Evolutionary conservation across 2,329 filamentous ascomycete species (phyloP).

Genomic region (Nothopassalora personata): DNA sequence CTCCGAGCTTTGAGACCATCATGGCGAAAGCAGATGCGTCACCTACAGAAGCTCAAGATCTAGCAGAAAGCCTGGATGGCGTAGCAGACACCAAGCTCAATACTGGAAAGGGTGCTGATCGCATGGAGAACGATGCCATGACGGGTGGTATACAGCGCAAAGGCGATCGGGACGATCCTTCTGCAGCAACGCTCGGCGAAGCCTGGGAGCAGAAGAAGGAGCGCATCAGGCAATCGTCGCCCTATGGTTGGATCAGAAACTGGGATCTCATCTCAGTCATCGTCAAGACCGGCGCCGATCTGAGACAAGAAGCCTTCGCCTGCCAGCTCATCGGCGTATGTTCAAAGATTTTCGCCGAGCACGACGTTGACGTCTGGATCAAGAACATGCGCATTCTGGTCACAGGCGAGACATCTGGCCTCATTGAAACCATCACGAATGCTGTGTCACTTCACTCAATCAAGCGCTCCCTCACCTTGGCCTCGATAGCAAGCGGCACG

Average conservation of each 20-base stretch:
- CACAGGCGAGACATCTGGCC: constrained; percentile 75
- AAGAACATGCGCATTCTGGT: constrained; percentile 83
- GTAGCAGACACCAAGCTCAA: constrained; percentile 47
- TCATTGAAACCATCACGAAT: constrained; percentile 84
- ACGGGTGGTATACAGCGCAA: constrained; percentile 76
- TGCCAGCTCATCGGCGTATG: constrained; percentile 80
- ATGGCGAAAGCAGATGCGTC: constrained; percentile 65
- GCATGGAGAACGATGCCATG: constrained; percentile 87
- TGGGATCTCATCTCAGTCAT: constrained; percentile 86
- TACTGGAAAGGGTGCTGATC: constrained; percentile 67
- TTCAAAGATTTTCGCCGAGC: constrained; percentile 74
- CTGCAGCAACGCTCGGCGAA: constrained; percentile 79
- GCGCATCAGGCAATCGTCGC: constrained; percentile 74
- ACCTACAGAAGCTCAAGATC: constrained; percentile 47
- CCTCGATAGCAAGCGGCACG: constrained; percentile 64
- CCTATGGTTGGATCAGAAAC: constrained; percentile 84
- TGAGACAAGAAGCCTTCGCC: constrained; percentile 80
- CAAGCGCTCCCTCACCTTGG: constrained; percentile 73
- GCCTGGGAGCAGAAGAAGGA: constrained; percentile 81
- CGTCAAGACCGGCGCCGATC: constrained; percentile 71
- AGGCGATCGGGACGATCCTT: constrained; percentile 78
- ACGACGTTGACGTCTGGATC: constrained; percentile 73
- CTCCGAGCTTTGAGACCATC: constrained; percentile 75
- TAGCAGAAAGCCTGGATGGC: constrained; percentile 32
- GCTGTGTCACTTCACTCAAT: constrained; percentile 82